Conservation (phyloP, 164 flowering plant species). For the Protea cynaroides region DNA sequence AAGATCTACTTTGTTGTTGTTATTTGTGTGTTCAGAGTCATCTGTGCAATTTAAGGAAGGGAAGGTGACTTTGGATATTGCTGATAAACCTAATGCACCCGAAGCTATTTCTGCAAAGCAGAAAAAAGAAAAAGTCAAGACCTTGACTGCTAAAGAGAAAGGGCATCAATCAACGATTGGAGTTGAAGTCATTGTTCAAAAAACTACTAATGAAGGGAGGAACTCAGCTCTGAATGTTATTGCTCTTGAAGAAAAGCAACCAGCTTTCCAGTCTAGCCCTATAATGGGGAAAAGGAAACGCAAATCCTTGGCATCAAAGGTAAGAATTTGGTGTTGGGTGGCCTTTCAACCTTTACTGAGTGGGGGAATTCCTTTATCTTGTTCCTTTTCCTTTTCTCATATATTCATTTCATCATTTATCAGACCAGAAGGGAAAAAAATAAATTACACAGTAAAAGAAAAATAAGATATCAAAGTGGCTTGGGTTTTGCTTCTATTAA, state of each 20-base stretch:
- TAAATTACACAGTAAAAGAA: too few species aligned
- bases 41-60: conserved; percentile 29
- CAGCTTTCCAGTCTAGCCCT: conserved; percentile 8
- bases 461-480: too few species aligned
- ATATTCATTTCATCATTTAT: too few species aligned
- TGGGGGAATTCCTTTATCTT: too few species aligned
- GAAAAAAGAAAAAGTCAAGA: conserved; percentile 30
- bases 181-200: conserved; percentile 15
- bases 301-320: conserved; percentile 35
- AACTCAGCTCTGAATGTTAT: conserved; percentile 13
- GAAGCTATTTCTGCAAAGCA: conserved; percentile 27
- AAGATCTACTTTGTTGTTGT: too few species aligned
- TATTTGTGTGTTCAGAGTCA: conserved; percentile 26
- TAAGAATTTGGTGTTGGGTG: conserved; percentile 15
- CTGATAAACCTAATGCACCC: conserved; percentile 22
- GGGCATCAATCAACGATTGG: conserved; percentile 15
- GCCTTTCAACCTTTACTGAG: too few species aligned
- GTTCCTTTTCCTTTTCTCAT: too few species aligned
- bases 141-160: conserved; percentile 25
- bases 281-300: conserved; percentile 28
- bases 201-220: conserved; percentile 24
- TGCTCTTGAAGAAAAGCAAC: too few species aligned
- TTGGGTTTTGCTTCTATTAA: not conserved
- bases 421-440: too few species aligned
- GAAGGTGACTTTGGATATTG: conserved; percentile 18